A percentile compares a stretch with the other conserved stretches of the same genome.
phyloP scores from a whole-genome alignment of 495 filamentous ascomycete species.

The Lasiosphaeriaceae sp. region DNA sequence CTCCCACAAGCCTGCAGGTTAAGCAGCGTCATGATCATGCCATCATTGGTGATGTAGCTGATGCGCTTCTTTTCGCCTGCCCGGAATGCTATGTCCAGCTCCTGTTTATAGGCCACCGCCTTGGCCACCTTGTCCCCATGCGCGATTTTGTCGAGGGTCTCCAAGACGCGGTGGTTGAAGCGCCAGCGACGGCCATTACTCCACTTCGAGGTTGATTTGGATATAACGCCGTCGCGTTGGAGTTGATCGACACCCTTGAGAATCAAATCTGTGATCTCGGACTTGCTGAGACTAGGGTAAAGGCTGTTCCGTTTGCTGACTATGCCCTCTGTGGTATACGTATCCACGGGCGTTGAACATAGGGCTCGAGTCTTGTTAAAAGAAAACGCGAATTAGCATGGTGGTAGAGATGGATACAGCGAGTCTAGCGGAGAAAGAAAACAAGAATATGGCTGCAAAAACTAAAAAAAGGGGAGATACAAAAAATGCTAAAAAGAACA shows the following conservation, averaged over 20 bases:
- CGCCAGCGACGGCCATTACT: conserved; percentile 54
- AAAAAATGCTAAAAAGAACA: too few species aligned
- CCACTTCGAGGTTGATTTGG: conserved; percentile 50
- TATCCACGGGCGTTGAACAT: conserved; percentile 31
- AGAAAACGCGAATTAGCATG: too few species aligned
- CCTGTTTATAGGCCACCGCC: conserved; percentile 55
- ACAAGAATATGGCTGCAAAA: too few species aligned
- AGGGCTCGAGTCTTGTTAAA: conserved; percentile 30
- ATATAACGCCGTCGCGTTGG: conserved; percentile 55
- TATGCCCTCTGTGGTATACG: conserved; percentile 32
- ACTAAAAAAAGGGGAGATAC: too few species aligned
- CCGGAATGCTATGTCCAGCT: conserved; percentile 54
- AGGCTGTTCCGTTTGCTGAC: conserved; percentile 35
- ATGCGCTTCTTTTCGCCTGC: conserved; percentile 29
- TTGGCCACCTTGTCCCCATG: conserved; percentile 45
- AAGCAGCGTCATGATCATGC: conserved; percentile 63
- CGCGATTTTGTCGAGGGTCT: conserved; percentile 44
- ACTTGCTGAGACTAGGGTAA: conserved; percentile 25
- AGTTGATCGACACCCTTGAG: conserved; percentile 55
- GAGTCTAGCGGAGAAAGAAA: too few species aligned
- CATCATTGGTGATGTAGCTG: conserved; percentile 54
- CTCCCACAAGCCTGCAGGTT: conserved; percentile 62
- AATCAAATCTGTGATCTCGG: conserved; percentile 42
- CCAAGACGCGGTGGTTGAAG: conserved; percentile 54
- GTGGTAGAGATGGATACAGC: too few species aligned